A percentile compares a stretch with the other conserved stretches of the same genome.
Conservation (phyloP, 2,329 filamentous ascomycete species). For the Epichloe typhina region DNA sequence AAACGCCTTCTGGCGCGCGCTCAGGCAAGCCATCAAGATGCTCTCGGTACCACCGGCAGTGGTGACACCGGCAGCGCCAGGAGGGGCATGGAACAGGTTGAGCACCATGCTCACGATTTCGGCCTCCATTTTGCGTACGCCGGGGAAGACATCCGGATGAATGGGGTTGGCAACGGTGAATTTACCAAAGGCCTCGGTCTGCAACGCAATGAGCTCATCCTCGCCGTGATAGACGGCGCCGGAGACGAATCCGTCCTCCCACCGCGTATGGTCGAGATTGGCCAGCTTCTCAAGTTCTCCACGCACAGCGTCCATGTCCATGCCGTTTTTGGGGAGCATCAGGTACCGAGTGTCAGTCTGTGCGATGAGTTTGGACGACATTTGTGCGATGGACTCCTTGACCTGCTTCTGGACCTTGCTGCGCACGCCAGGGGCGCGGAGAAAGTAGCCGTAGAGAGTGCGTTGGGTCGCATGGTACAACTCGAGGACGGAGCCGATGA, state of each 20-base stretch:
- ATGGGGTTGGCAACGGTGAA: constrained; percentile 96
- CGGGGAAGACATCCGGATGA: constrained; percentile 95
- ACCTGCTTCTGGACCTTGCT: constrained; percentile 77
- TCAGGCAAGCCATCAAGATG: constrained; percentile 89
- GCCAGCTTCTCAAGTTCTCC: constrained; percentile 68
- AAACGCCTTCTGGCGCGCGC: constrained; percentile 79
- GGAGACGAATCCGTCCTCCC: constrained; percentile 91
- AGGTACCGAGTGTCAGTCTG: constrained; percentile 60
- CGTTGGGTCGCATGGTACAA: constrained; percentile 60
- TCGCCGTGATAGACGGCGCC: constrained; percentile 96
- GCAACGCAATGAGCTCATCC: constrained; percentile 63
- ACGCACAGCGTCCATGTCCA: constrained; percentile 64
- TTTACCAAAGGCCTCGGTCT: constrained; percentile 84
- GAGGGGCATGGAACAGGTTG: constrained; percentile 76
- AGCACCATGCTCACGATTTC: constrained; percentile 95
- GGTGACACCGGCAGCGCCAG: constrained; percentile 73
- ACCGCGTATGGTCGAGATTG: constrained; percentile 83
- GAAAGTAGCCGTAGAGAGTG: constrained; percentile 70
- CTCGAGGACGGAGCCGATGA: constrained; percentile 65
- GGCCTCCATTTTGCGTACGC: constrained; percentile 97
- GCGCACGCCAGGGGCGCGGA: constrained; percentile 76
- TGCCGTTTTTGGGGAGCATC: constrained; percentile 69
- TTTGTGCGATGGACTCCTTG: constrained; percentile 61
- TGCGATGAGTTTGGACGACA: constrained; percentile 74
- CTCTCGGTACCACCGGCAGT: constrained; percentile 93